Conservation (phyloP, 2,329 filamentous ascomycete genomes). For the Fusarium bactridioides region DNA sequence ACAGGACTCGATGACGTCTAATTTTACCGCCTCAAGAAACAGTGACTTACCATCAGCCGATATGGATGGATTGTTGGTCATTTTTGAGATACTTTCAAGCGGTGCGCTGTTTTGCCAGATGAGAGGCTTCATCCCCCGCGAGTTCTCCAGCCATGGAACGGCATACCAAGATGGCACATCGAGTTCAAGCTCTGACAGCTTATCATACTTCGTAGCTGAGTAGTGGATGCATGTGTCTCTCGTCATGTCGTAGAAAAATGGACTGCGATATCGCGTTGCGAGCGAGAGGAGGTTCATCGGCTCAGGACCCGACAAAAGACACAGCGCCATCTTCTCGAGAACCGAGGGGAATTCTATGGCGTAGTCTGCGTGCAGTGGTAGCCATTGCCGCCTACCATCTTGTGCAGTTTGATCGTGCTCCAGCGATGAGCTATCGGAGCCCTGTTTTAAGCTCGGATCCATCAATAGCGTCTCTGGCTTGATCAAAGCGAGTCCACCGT, state of each 20-base stretch:
- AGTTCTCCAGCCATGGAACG: neutral
- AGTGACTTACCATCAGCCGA: neutral
- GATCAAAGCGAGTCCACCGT: neutral
- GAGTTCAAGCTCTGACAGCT: neutral
- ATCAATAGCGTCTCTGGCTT: neutral
- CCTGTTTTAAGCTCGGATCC: neutral
- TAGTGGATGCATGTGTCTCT: neutral
- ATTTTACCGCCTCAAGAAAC: neutral
- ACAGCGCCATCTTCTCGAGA: neutral
- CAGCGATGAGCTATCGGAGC: neutral
- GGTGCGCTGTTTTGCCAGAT: neutral
- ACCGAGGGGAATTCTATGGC: neutral
- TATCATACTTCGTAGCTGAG: neutral
- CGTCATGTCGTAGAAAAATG: neutral
- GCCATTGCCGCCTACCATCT: neutral
- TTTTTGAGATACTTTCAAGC: rapidly evolving
- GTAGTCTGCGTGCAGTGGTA: neutral
- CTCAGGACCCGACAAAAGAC: neutral
- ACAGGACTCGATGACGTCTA: neutral
- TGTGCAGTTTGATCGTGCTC: too few species aligned
- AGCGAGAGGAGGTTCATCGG: neutral
- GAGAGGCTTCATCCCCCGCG: neutral
- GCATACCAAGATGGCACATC: neutral
- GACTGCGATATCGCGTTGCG: neutral
- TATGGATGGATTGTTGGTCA: neutral